Evolutionary conservation across 495 filamentous ascomycete genomes (phyloP).

Genomic region (Lindgomyces ingoldianus): DNA sequence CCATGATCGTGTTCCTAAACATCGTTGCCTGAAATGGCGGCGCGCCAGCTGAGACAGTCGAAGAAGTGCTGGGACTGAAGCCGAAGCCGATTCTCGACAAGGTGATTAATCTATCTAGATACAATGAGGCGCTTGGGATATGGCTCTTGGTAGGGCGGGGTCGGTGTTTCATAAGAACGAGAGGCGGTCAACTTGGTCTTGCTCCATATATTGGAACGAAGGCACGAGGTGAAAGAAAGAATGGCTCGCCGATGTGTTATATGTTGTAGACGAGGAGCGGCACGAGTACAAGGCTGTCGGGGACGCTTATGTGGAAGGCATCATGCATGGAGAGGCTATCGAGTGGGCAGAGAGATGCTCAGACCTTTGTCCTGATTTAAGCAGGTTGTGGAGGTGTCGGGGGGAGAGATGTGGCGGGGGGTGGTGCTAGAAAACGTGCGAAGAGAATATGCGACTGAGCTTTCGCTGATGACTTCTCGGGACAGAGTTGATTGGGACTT

Average conservation of each 20-base stretch:
- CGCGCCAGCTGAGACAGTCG: neutral
- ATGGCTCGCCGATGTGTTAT: neutral
- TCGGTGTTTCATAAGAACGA: neutral
- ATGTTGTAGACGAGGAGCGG: neutral
- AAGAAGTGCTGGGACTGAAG: neutral
- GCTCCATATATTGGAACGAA: constrained; percentile 5
- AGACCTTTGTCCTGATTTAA: neutral
- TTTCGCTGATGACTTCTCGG: too few relatives aligned
- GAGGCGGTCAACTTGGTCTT: neutral
- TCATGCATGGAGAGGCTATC: constrained; percentile 7
- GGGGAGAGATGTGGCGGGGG: too few relatives aligned
- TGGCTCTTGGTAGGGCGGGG: constrained; percentile 1
- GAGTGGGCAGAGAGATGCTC: neutral
- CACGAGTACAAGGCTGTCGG: constrained; percentile 1
- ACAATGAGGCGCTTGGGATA: neutral
- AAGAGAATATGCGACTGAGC: too few relatives aligned
- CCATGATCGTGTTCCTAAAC: neutral
- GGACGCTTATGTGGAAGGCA: constrained; percentile 9
- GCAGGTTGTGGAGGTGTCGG: too few relatives aligned
- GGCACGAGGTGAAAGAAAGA: too few relatives aligned
- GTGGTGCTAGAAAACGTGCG: too few relatives aligned
- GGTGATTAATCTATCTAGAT: neutral
- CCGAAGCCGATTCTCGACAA: neutral
- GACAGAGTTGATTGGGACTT: too few relatives aligned
- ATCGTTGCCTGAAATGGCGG: neutral